A percentile compares a stretch with the other conserved stretches of the same genome.
phyloP scores from a whole-genome alignment of 2,329 filamentous ascomycete species.

The Emmonsiellopsis sp. region DNA sequence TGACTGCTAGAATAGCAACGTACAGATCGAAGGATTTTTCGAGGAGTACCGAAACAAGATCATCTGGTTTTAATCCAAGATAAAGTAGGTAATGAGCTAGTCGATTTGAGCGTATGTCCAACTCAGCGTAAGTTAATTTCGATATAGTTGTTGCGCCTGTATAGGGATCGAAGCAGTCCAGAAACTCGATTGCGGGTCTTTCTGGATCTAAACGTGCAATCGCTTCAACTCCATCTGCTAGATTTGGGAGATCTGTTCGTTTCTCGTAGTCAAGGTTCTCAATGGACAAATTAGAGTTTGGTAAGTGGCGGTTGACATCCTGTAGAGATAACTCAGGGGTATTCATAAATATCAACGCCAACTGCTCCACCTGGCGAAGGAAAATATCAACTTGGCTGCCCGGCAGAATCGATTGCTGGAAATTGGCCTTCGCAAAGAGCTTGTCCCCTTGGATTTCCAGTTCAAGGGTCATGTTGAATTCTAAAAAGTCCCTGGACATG shows the following conservation, averaged over 20 bases:
- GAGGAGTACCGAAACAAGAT: constrained; percentile 64
- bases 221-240: constrained; percentile 47
- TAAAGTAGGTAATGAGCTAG: constrained; percentile 49
- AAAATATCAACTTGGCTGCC: constrained; percentile 47
- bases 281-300: constrained; percentile 36
- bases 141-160: constrained; percentile 22
- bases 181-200: constrained; percentile 56
- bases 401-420: constrained; percentile 45
- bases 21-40: constrained; percentile 69
- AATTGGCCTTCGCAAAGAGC: constrained; percentile 47
- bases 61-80: constrained; percentile 40
- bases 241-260: constrained; percentile 30
- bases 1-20: constrained; percentile 59
- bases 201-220: constrained; percentile 42
- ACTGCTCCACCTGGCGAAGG: constrained; percentile 49
- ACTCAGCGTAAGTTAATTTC: constrained; percentile 51
- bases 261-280: constrained; percentile 35
- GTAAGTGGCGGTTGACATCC: constrained; percentile 20
- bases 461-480: constrained; percentile 68
- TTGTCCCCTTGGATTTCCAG: constrained; percentile 51
- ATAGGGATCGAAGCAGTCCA: constrained; percentile 35
- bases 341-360: constrained; percentile 38
- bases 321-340: constrained; percentile 24
- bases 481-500: constrained; percentile 59
- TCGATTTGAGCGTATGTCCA: constrained; percentile 56